Base-by-base conservation (phyloP, 306 rosid species). In the Parietaria judaica region DNA sequence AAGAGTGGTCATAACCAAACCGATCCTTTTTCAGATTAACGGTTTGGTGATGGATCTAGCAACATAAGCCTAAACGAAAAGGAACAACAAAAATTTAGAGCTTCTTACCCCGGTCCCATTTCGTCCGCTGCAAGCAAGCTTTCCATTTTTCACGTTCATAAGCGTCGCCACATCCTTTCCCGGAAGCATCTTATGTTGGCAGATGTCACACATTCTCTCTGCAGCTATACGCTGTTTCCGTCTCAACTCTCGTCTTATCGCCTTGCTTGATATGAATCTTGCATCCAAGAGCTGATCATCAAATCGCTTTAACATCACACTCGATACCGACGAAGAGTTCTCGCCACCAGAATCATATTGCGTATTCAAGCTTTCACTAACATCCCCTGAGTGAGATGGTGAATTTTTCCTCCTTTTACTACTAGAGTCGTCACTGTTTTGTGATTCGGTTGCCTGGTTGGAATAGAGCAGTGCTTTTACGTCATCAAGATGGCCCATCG, bases 181-280 rank as follows among this genome's bases (percentile, higher is more conserved):
- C 54, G 96, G 87, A 75, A 87, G 86, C 92, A 91, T 87, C 80
- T 83, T 91, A 63, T 80, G 96, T 64, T 85, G 87, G 84, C 98
- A 91, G 73, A 91, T 80, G 67, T 80, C 82, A 64, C 98, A 91
- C 80, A 77, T 77, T 75, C 86, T 84, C 61, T 89, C 98, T 46
- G 89, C 82, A 49, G 87, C 92, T 74, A 73, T 66, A 44, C 89
- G 91, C 52, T 85, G 89, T 53, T 79, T 80, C 64, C 81, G 78
- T 73, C 96, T 87, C 76, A 91, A 66, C 71, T 84, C 92, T 56
- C 84, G 85, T 78, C 96, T 80, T 23, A 77, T 43, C 60, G 86
- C 72, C 81, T 84, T 85, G 67, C 69, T 91, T 43, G 87, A 76
- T 56, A 83, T 74, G 60, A 81, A 51, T 48, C 83, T 78, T 23